phyloP scores from a whole-genome alignment of 2,329 filamentous ascomycete species.

The Ophiostoma populinum region DNA sequence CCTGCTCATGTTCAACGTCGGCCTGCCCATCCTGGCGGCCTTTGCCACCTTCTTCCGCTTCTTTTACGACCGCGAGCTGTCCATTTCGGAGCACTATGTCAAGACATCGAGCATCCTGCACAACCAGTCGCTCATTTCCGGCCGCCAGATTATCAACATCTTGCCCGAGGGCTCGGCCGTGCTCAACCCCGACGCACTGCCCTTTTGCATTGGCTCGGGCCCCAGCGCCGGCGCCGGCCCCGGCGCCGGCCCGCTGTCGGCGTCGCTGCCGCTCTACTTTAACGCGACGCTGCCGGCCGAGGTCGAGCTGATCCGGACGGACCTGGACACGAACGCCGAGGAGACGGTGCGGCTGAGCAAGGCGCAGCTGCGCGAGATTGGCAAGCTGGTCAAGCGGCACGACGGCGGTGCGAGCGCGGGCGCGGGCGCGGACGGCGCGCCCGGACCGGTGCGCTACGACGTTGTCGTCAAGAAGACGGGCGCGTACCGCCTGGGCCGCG shows the following conservation, averaged over 20 bases:
- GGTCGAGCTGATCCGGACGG: slow-evolving; percentile 76
- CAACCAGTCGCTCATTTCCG: slow-evolving; percentile 84
- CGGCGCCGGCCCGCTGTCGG: slow-evolving; percentile 29
- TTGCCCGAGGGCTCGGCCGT: slow-evolving; percentile 86
- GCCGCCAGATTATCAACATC: slow-evolving; percentile 95
- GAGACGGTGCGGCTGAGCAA: slow-evolving; percentile 62
- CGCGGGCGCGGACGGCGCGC: slow-evolving; percentile 37
- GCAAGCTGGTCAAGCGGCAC: slow-evolving; percentile 45
- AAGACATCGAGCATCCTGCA: slow-evolving; percentile 77
- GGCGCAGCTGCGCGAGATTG: slow-evolving; percentile 58
- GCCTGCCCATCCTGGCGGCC: slow-evolving; percentile 55
- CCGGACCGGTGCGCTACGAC: slow-evolving; percentile 45
- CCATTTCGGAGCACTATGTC: slow-evolving; percentile 84
- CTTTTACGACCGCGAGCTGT: slow-evolving; percentile 81
- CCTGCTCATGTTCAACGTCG: slow-evolving; percentile 85
- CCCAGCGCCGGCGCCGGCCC: slow-evolving; percentile 35
- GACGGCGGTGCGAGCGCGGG: slow-evolving; percentile 21
- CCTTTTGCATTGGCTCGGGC: slow-evolving; percentile 61
- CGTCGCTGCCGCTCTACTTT: slow-evolving; percentile 60
- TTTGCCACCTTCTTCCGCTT: slow-evolving; percentile 58
- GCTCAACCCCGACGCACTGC: slow-evolving; percentile 63
- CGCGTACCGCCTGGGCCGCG: slow-evolving; percentile 67
- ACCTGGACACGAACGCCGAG: slow-evolving; percentile 58
- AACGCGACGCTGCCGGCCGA: slow-evolving; percentile 82
- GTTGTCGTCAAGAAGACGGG: slow-evolving; percentile 72